phyloP scores from a whole-genome alignment of 2,329 filamentous ascomycete species.

The Dendrostoma leiphaemia region DNA sequence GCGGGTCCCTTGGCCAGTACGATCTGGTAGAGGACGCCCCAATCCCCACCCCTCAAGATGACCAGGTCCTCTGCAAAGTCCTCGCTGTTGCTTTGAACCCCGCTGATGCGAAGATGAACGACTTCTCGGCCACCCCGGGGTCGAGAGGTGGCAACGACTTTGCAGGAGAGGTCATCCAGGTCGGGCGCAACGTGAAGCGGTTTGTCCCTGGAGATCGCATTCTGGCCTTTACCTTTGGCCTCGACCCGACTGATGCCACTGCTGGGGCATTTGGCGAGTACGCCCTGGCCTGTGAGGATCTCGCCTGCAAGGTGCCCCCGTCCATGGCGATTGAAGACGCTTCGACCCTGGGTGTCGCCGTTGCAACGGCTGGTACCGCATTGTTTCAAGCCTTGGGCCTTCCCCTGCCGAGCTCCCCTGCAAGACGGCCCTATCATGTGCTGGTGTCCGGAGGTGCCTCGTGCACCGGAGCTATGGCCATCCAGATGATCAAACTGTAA shows the following conservation, averaged over 20 bases:
- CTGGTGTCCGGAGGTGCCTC: conserved; percentile 5
- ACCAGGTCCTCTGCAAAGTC: neutral
- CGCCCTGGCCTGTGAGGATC: neutral
- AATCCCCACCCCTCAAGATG: no score
- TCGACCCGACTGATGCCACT: neutral
- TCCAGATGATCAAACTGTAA: neutral
- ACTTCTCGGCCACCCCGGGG: conserved; percentile 20
- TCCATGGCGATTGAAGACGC: neutral
- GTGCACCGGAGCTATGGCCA: neutral
- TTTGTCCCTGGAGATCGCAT: conserved; percentile 20
- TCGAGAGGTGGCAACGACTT: conserved; percentile 28
- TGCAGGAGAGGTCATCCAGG: conserved; percentile 24
- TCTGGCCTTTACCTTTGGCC: conserved; percentile 11
- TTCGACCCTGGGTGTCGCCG: neutral
- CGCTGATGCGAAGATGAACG: conserved; percentile 28
- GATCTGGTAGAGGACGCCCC: no score
- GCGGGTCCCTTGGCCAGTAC: no score
- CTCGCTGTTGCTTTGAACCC: conserved; percentile 30
- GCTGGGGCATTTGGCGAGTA: neutral
- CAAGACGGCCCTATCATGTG: conserved; percentile 16
- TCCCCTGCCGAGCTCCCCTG: neutral
- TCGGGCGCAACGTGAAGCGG: conserved; percentile 20
- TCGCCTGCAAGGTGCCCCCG: neutral
- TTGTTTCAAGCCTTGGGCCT: neutral
- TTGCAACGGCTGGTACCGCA: neutral